Percentiles rank a stretch among this genome's conserved stretches.
Conservation (phyloP, 202 grass and related monocot genomes). For the Digitaria exilis region DNA sequence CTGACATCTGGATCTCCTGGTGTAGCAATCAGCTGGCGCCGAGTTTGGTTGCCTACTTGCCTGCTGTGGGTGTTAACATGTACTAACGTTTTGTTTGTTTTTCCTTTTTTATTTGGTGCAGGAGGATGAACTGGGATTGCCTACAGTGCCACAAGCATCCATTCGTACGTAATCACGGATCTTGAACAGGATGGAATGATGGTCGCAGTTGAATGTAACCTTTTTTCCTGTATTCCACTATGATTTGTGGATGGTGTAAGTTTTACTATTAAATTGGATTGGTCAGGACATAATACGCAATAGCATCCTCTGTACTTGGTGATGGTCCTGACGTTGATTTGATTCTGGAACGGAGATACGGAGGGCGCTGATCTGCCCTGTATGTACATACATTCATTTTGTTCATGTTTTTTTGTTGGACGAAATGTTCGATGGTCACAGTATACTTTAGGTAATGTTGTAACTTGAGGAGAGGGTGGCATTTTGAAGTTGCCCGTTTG, state of each 20-base stretch:
- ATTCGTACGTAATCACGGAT: constrained; percentile 45
- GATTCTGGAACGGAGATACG: not conserved
- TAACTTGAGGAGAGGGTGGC: not conserved
- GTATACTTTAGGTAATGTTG: not conserved
- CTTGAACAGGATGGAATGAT: not conserved
- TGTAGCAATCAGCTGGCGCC: not conserved
- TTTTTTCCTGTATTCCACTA: not conserved
- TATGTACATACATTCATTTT: not conserved
- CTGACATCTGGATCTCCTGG: not conserved
- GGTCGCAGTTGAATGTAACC: constrained; percentile 16
- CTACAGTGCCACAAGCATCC: constrained; percentile 62
- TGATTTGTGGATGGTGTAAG: constrained; percentile 5
- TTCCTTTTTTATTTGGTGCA: constrained; percentile 29
- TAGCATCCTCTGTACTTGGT: not conserved
- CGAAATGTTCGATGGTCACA: not conserved
- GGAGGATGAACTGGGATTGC: constrained; percentile 78
- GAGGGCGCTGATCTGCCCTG: not conserved
- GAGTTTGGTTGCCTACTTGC: not conserved
- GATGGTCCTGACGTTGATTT: not conserved
- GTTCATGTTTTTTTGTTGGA: not conserved
- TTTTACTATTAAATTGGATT: constrained; percentile 37
- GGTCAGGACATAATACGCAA: not conserved
- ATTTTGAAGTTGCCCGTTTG: not conserved
- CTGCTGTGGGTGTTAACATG: not conserved
- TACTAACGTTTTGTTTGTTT: not conserved